Base-by-base conservation (phyloP, 441 rosid species). In the Euphorbia schlechtendalii region DNA sequence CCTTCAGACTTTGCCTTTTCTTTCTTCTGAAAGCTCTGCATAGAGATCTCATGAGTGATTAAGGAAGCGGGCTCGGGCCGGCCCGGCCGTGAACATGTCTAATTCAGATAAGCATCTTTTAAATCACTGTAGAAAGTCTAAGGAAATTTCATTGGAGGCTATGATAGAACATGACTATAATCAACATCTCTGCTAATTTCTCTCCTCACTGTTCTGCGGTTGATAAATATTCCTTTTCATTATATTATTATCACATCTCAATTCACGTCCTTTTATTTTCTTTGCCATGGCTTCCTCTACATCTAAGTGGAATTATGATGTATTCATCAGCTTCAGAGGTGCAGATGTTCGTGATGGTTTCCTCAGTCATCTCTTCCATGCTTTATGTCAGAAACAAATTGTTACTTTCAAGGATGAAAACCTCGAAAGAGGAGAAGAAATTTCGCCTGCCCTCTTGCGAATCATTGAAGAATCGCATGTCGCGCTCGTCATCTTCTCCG, bases 401-500 rank as follows among this genome's bases (percentile, higher is more conserved):
- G 2, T 15, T 56, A 38, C 41, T 18, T 65, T 4, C 41, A 56
- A 22, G 40, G 62, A 65, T 65, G 52, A 56, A 0, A 8, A 48
- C 4, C 62, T 34, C n/a, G 69, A 56, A 2, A 43, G 43, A 18
- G 69, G 62, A 65, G 62, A 27, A 41, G 24, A 65, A 0, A 63
- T 80, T n/a, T 49, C 15, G 1, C 59, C 59, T 0, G 71, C 30
- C 28, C 74, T 74, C 12, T 4, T 20, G 34, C 1, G 18, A 1
- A 61, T 58, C 0, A 79, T 79, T 1, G 64, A 60, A 24, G 63
- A 64, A 5, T 66, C 74, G 1, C 51, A 40, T 46, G 22, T 76
- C 14, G 40, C 65, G 0, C 49, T 77, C 22, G 41, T 74, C 2
- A 17, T 74, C 2, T 66, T 77, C 62, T 77, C 78, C 5, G 45